Percentiles rank a stretch among this genome's conserved stretches.
phyloP scores from a whole-genome alignment of 2,329 filamentous ascomycete species.

The Penicillium decumbens region DNA sequence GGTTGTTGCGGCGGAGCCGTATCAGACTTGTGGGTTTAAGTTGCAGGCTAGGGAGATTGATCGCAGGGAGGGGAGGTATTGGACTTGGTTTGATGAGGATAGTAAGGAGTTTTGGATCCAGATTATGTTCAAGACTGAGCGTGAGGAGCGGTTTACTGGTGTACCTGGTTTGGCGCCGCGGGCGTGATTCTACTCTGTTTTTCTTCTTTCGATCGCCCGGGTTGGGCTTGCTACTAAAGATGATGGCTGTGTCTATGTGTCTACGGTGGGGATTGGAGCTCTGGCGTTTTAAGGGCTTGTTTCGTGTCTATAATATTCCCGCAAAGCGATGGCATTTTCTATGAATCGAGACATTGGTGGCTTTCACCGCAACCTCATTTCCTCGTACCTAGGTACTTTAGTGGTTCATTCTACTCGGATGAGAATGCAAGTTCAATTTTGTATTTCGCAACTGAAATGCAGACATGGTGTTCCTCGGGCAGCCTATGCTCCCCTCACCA shows the following conservation, averaged over 20 bases:
- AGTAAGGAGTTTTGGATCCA: conserved; percentile 97
- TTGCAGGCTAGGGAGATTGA: conserved; percentile 91
- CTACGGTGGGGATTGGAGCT: conserved; percentile 10
- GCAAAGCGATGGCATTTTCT: conserved; percentile 12
- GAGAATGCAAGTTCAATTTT: conserved; percentile 4
- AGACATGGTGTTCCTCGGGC: conserved; percentile 4
- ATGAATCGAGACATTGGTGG: background rate
- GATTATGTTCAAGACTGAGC: conserved; percentile 96
- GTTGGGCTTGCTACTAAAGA: conserved; percentile 4
- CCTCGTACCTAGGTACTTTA: background rate
- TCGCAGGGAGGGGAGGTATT: conserved; percentile 79
- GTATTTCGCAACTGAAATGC: conserved; percentile 14
- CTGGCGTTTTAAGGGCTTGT: conserved; percentile 14
- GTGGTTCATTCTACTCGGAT: background rate
- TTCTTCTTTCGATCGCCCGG: background rate
- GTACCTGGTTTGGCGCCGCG: conserved; percentile 60
- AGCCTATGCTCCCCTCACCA: background rate
- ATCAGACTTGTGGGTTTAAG: conserved; percentile 97
- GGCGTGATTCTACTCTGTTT: conserved; percentile 17
- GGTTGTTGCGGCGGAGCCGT: conserved; percentile 90
- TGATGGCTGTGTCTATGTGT: conserved; percentile 8
- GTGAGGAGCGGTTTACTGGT: conserved; percentile 78
- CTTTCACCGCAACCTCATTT: background rate
- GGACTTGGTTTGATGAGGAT: conserved; percentile 93
- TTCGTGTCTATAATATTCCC: conserved; percentile 10